Evolutionary conservation across 805 yeast genomes (phyloP).

Genomic region (Ascoidea rubescens): DNA sequence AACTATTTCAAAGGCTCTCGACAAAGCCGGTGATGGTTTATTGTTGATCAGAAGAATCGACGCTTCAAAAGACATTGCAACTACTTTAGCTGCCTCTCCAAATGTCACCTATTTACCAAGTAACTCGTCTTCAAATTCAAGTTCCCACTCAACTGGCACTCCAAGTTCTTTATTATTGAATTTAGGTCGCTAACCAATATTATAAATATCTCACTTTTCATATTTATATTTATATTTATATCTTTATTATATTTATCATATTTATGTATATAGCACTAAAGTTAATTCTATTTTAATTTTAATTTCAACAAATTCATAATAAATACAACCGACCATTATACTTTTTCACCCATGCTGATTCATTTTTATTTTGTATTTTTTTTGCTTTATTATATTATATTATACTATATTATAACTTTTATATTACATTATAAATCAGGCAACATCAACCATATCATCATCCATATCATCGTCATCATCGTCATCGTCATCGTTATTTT

Average conservation of each 20-base stretch:
- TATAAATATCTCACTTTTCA: not conserved
- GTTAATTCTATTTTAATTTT: too few species aligned
- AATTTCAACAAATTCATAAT: not conserved
- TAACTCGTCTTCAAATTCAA: slow-evolving; percentile 23
- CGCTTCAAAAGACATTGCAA: slow-evolving; percentile 92
- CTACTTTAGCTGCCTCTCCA: slow-evolving; percentile 66
- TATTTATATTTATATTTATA: too few species aligned
- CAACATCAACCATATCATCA: slow-evolving; percentile 10
- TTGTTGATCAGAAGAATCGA: slow-evolving; percentile 89
- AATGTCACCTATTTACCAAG: slow-evolving; percentile 84
- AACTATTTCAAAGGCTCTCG: slow-evolving; percentile 79
- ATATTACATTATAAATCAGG: not conserved
- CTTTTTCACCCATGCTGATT: too few species aligned
- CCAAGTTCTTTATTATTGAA: slow-evolving; percentile 48
- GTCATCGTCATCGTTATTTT: slow-evolving; percentile 16
- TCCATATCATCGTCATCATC: slow-evolving; percentile 24
- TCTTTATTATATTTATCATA: not conserved
- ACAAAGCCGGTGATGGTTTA: slow-evolving; percentile 92
- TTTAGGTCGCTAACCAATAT: slow-evolving; percentile 40
- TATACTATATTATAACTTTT: too few species aligned
- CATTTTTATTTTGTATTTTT: too few species aligned
- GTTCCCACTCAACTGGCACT: slow-evolving; percentile 20
- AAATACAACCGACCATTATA: too few species aligned
- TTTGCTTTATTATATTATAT: too few species aligned
- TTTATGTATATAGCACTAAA: not conserved